These are phyloP conservation scores for Dictyostelium intermedium DNA, from an alignment of 78 protist species.

Conservation along the genomic window DNA sequence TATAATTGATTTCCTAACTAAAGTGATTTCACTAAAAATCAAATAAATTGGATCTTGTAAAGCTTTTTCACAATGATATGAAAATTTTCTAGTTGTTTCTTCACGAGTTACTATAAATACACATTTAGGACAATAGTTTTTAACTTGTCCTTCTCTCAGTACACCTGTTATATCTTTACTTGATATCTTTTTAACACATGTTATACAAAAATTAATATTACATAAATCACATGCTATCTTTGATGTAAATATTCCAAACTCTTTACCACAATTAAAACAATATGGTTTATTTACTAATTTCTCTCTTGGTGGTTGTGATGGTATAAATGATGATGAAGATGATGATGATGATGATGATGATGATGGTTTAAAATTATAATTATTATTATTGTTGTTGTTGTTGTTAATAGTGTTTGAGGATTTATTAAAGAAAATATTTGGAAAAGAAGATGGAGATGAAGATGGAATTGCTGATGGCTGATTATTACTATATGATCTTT, in stretches of 20 bases:
- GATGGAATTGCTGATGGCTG: not conserved
- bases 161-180: constrained; percentile 74
- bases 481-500: not conserved
- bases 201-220: constrained; percentile 3
- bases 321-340: not conserved
- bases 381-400: not conserved
- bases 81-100: constrained; percentile 10
- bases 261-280: constrained; percentile 46
- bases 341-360: not conserved
- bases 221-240: constrained; percentile 39
- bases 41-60: constrained; percentile 14
- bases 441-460: not conserved
- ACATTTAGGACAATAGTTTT: constrained; percentile 30
- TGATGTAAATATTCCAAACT: constrained; percentile 60
- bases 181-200: constrained; percentile 32
- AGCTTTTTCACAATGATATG: not conserved
- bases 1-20: not conserved
- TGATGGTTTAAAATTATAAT: not conserved
- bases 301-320: not conserved
- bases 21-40: constrained; percentile 28
- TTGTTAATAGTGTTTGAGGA: no score
- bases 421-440: constrained; percentile 43
- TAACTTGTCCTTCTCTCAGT: constrained; percentile 36
- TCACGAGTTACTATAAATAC: constrained; percentile 12
- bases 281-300: constrained; percentile 23